A percentile compares a stretch with the other conserved stretches of the same genome.
These are phyloP conservation scores for Solanum pimpinellifolium DNA, from an alignment of 257 asterid species.

Conservation along the genomic window DNA sequence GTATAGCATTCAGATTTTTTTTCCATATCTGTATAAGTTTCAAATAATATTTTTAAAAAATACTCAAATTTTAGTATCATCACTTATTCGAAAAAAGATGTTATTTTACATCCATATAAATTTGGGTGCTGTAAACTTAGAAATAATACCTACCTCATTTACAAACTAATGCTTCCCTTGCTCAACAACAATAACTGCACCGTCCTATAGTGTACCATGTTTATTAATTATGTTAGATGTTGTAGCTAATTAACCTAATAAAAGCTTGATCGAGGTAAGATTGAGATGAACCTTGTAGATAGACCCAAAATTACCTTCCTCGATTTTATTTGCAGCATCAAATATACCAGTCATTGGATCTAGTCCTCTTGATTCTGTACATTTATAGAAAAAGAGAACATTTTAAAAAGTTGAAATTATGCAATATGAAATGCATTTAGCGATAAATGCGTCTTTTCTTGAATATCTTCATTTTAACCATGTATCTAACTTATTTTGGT, in stretches of 20 bases:
- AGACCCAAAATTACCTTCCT: conserved; percentile 9
- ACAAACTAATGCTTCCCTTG: no score
- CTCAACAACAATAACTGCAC: no score
- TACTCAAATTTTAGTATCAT: not conserved
- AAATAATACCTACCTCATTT: no score
- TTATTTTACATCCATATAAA: not conserved
- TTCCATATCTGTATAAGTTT: not conserved
- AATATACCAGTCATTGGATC: not conserved
- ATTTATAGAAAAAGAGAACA: not conserved
- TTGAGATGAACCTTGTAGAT: not conserved
- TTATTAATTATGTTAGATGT: no score
- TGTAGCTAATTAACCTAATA: no score
- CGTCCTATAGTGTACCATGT: no score
- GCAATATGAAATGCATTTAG: not conserved
- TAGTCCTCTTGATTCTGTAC: not conserved
- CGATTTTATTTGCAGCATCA: conserved; percentile 8
- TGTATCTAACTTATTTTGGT: no score
- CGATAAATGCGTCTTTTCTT: not conserved
- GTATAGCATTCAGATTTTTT: no score
- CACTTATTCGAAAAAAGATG: not conserved
- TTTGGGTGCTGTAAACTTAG: no score
- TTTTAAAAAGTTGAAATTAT: not conserved
- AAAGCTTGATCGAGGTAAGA: no score
- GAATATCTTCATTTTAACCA: not conserved
- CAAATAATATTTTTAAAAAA: not conserved